These are phyloP conservation scores for Kitagawia praeruptora DNA, from an alignment of 129 eudicot species.

Conservation along the genomic window DNA sequence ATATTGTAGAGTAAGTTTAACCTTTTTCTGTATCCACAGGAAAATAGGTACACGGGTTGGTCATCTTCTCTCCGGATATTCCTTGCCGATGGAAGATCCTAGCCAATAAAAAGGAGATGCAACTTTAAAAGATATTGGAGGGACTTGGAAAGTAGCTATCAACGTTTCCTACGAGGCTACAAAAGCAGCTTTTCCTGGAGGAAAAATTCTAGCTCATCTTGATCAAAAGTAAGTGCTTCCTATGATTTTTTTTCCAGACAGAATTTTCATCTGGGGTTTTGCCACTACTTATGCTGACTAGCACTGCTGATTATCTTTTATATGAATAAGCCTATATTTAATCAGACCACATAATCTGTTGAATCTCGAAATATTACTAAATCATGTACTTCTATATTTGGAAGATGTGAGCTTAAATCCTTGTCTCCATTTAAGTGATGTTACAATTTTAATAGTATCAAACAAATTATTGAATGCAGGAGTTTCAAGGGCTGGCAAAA, in stretches of 20 bases:
- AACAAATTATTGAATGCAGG: slow-evolving; percentile 38
- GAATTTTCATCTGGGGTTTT: too few species aligned
- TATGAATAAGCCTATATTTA: background rate
- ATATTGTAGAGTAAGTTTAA: too few species aligned
- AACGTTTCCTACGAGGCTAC: slow-evolving; percentile 78
- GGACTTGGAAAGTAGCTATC: slow-evolving; percentile 80
- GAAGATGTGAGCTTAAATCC: background rate
- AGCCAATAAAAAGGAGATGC: slow-evolving; percentile 32
- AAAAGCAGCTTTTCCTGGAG: slow-evolving; percentile 74
- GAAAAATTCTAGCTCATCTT: slow-evolving; percentile 78
- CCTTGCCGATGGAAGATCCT: slow-evolving; percentile 98
- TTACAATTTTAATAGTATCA: background rate
- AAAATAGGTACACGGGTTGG: too few species aligned
- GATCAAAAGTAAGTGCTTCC: slow-evolving; percentile 71
- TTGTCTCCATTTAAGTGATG: background rate
- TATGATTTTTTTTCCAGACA: background rate
- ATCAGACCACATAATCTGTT: background rate
- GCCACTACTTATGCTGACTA: too few species aligned
- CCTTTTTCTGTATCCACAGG: too few species aligned
- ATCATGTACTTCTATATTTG: background rate
- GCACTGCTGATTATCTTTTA: too few species aligned
- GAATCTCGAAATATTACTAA: background rate
- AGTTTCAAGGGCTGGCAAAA: slow-evolving; percentile 97
- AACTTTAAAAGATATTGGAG: slow-evolving; percentile 40
- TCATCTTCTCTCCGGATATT: too few species aligned